Conservation (phyloP, 2,329 filamentous ascomycete genomes). For the Ploettnerulaceae sp. region DNA sequence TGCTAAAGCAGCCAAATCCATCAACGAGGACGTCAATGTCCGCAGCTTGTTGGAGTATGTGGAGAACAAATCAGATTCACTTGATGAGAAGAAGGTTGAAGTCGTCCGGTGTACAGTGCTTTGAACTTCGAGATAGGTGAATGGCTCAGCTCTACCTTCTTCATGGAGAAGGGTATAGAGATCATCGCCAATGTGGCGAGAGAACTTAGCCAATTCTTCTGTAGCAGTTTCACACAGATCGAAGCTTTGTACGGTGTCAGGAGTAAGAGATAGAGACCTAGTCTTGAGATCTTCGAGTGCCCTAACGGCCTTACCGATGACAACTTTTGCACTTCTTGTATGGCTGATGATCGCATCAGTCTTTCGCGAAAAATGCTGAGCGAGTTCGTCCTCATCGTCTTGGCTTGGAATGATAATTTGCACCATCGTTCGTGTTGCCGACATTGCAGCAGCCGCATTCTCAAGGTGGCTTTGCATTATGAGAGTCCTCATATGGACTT, state of each 20-base stretch:
- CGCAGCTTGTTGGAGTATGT: constrained; percentile 64
- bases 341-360: constrained; percentile 68
- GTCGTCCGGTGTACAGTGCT: constrained; percentile 55
- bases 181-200: constrained; percentile 59
- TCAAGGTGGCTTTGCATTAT: constrained; percentile 80
- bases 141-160: constrained; percentile 64
- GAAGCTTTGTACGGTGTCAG: constrained; percentile 64
- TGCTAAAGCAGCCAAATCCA: constrained; percentile 66
- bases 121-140: constrained; percentile 63
- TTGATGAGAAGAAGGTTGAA: constrained; percentile 45
- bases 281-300: constrained; percentile 73
- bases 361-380: constrained; percentile 63
- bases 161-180: constrained; percentile 64
- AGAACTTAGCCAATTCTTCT: constrained; percentile 59
- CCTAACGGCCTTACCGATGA: constrained; percentile 71
- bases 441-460: constrained; percentile 64
- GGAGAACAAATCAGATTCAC: constrained; percentile 65
- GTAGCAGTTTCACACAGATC: constrained; percentile 63
- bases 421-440: constrained; percentile 59
- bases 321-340: constrained; percentile 77
- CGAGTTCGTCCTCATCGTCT: constrained; percentile 62
- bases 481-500: constrained; percentile 70
- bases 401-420: constrained; percentile 55
- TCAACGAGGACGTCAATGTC: constrained; percentile 56
- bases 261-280: constrained; percentile 67